Conservation (phyloP, 306 rosid genomes). For the Lathyrus oleraceus region DNA sequence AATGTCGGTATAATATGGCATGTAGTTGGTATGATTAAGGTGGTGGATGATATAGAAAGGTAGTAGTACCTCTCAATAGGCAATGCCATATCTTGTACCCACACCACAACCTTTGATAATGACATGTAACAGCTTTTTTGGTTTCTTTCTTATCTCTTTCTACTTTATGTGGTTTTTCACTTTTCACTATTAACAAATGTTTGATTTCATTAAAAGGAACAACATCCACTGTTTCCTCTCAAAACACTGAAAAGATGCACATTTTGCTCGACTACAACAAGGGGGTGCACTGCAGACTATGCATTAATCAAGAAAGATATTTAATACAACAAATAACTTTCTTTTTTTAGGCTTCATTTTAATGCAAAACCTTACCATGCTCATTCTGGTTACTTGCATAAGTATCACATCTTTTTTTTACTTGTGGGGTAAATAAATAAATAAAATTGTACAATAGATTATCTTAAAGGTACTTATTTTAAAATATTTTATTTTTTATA, state of each 20-base stretch:
- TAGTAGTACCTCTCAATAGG: constrained; percentile 41
- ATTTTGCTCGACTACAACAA: constrained; percentile 12
- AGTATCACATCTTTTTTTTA: background rate
- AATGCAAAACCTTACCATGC: constrained; percentile 18
- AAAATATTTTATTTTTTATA: too few relatives aligned
- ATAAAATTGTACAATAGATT: too few relatives aligned
- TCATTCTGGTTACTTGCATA: constrained; percentile 30
- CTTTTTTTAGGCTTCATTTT: background rate
- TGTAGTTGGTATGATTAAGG: constrained; percentile 48
- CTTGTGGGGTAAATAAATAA: constrained; percentile 31
- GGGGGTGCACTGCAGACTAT: background rate
- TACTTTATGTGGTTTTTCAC: constrained; percentile 36
- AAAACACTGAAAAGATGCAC: constrained; percentile 18
- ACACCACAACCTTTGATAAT: constrained; percentile 60
- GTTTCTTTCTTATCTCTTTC: constrained; percentile 27
- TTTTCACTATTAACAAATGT: constrained; percentile 45
- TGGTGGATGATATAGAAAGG: constrained; percentile 49
- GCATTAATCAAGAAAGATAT: constrained; percentile 5
- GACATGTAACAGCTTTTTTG: constrained; percentile 64
- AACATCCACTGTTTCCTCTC: constrained; percentile 27
- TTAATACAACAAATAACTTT: background rate
- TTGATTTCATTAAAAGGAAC: constrained; percentile 45
- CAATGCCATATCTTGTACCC: constrained; percentile 45
- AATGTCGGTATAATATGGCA: background rate
- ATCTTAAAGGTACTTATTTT: constrained; percentile 14